Conservation (phyloP, 805 yeast species). For the Zygosaccharomyces kombuchaensis region DNA sequence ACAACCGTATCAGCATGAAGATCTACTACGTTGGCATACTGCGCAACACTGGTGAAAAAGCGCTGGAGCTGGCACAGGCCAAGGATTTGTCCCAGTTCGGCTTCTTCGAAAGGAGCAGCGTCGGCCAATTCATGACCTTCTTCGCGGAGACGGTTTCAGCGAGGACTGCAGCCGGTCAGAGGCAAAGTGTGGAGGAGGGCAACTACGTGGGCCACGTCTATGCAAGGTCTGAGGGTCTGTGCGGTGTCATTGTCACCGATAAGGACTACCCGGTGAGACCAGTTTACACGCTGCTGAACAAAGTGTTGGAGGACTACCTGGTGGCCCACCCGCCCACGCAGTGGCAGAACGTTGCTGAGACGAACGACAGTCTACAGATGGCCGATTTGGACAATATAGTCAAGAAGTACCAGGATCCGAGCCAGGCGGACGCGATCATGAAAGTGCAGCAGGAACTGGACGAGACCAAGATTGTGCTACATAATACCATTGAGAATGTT, state of each 20-base stretch:
- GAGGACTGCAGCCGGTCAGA: conserved; percentile 82
- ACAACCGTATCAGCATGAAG: conserved; percentile 52
- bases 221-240: conserved; percentile 82
- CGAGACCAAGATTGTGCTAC: conserved; percentile 93
- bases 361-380: conserved; percentile 35
- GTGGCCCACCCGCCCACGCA: conserved; percentile 70
- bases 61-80: conserved; percentile 73
- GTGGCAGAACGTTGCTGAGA: conserved; percentile 55
- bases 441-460: conserved; percentile 96
- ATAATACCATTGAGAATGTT: conserved; percentile 91
- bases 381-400: conserved; percentile 61
- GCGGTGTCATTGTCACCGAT: conserved; percentile 89
- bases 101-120: conserved; percentile 79
- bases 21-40: conserved; percentile 85
- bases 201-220: conserved; percentile 88
- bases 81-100: conserved; percentile 82
- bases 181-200: conserved; percentile 93
- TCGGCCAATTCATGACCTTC: conserved; percentile 91
- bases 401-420: conserved; percentile 89
- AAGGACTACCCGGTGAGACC: conserved; percentile 96
- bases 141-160: conserved; percentile 86
- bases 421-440: conserved; percentile 95
- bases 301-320: conserved; percentile 84
- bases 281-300: conserved; percentile 88
- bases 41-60: conserved; percentile 53